Evolutionary conservation across 495 filamentous ascomycete species (phyloP).

Genomic region (Talaromyces proteolyticus): DNA sequence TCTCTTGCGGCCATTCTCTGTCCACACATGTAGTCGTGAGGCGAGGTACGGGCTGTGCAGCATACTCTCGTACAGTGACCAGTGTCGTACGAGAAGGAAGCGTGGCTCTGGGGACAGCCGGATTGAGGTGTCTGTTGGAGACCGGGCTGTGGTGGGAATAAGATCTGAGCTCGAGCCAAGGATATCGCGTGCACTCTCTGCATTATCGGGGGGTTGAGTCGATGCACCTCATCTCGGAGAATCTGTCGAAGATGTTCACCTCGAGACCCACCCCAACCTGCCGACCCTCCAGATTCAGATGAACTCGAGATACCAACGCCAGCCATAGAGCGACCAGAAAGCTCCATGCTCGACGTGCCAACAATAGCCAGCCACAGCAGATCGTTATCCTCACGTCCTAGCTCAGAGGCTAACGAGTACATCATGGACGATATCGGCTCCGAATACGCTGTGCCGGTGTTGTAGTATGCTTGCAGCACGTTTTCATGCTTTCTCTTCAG

Average conservation of each 20-base stretch:
- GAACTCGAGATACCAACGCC: slow-evolving; percentile 69
- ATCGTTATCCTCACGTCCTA: slow-evolving; percentile 95
- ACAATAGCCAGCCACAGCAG: slow-evolving; percentile 92
- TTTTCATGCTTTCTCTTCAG: slow-evolving; percentile 71
- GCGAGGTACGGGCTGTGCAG: slow-evolving; percentile 95
- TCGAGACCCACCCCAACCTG: slow-evolving; percentile 77
- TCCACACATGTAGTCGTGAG: slow-evolving; percentile 89
- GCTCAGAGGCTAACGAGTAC: slow-evolving; percentile 89
- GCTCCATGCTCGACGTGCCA: slow-evolving; percentile 83
- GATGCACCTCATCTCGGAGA: slow-evolving; percentile 87
- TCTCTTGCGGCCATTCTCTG: slow-evolving; percentile 77
- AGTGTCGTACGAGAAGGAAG: slow-evolving; percentile 90
- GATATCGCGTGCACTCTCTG: slow-evolving; percentile 47
- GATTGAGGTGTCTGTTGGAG: slow-evolving; percentile 87
- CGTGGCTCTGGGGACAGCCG: slow-evolving; percentile 89
- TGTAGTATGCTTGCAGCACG: slow-evolving; percentile 73
- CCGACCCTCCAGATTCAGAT: slow-evolving; percentile 48
- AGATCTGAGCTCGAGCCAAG: slow-evolving; percentile 60
- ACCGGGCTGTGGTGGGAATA: slow-evolving; percentile 82
- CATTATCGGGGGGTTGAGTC: slow-evolving; percentile 81
- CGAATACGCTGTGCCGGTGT: slow-evolving; percentile 80
- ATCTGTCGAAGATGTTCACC: slow-evolving; percentile 80
- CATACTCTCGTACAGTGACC: slow-evolving; percentile 98
- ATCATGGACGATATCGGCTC: slow-evolving; percentile 91
- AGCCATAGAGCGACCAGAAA: slow-evolving; percentile 79